phyloP scores from a whole-genome alignment of 1,284 basidiomycete species.

The Quambalaria eucalypti region DNA sequence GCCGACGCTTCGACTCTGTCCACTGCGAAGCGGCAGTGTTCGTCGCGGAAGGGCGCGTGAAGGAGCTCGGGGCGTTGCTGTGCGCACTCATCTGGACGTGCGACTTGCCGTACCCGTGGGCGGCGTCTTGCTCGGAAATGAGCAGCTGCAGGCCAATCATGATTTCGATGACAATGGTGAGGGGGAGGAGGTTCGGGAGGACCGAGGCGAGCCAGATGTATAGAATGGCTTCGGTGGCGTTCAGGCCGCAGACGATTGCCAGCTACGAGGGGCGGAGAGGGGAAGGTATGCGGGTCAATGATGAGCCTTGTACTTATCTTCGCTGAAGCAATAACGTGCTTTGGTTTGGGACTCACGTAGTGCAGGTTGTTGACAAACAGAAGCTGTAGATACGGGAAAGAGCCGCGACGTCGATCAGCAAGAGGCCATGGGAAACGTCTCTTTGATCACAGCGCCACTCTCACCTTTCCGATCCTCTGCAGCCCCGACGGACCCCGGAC shows the following conservation, averaged over 20 bases:
- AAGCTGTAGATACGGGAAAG: too few species aligned
- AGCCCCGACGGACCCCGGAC: constrained; percentile 1
- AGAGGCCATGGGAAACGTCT: too few species aligned
- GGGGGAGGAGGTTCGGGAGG: not conserved
- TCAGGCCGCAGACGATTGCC: not conserved
- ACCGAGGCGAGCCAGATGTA: not conserved
- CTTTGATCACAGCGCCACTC: too few species aligned
- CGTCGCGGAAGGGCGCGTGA: not conserved
- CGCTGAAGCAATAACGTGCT: too few species aligned
- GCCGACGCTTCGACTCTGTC: not conserved
- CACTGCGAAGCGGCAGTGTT: not conserved
- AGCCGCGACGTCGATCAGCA: too few species aligned
- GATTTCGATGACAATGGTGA: not conserved
- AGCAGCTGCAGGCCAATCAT: not conserved
- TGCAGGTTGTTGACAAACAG: constrained; percentile 12
- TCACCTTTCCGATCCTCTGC: not conserved
- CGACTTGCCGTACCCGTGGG: not conserved
- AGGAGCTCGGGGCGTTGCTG: not conserved
- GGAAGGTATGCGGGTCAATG: too few species aligned
- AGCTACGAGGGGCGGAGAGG: too few species aligned
- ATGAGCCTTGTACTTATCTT: too few species aligned
- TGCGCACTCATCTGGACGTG: not conserved
- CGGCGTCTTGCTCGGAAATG: not conserved
- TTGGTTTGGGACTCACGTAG: too few species aligned
- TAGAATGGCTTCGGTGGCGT: not conserved